Evolutionary conservation across 768 basidiomycete genomes (phyloP), one percentile per base, ranked within the genome.

Genomic region (Suillus hirtellus): DNA sequence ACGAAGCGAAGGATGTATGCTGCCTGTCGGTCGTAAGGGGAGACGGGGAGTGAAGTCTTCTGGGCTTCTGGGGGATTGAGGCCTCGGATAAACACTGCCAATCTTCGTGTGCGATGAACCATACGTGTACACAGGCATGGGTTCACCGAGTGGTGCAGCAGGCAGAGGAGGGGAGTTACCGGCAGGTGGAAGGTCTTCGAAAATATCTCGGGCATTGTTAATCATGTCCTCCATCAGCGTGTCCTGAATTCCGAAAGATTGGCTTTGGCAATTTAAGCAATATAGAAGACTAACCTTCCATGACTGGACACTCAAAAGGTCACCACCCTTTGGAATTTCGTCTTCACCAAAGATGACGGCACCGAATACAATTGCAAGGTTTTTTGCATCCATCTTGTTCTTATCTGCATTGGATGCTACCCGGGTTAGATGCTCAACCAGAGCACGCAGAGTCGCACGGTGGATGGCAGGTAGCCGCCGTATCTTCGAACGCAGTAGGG

Each of bases 321-420:
- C 92, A 0, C 84, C 86, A 43, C 81, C 86, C 72, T 90, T 91
- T 4, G 91, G 88, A 62, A 94, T 82, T 65, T 96, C 93, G 65
- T 97, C 95, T 74, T 96, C 93, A 7, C 95, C 95, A 67, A 97
- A 95, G 54, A 97, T 86, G 27, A 94, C 93, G 10, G 87, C 81
- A 21, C 90, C 90, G 77, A 96, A 96, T 4, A 95, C 89, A 54
- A 97, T 95, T 3, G 94, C 92, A 27, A 97, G 79, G 71, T 96
- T 97, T 80, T 89, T 94, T 3, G 89, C 81, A 69, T 95, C 95
- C 95, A 97, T 97, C 76, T 96, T 96, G 72, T 96, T 97, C 72
- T 84, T 87, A 34, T 89, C 86, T 24, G 81, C 80, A 42, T 80
- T 80, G 5, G 86, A 78, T 3, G 86, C 84, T 15, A 97, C 87